phyloP scores from a whole-genome alignment of 768 basidiomycete genomes.

The Rhizopogon vinicolor region DNA sequence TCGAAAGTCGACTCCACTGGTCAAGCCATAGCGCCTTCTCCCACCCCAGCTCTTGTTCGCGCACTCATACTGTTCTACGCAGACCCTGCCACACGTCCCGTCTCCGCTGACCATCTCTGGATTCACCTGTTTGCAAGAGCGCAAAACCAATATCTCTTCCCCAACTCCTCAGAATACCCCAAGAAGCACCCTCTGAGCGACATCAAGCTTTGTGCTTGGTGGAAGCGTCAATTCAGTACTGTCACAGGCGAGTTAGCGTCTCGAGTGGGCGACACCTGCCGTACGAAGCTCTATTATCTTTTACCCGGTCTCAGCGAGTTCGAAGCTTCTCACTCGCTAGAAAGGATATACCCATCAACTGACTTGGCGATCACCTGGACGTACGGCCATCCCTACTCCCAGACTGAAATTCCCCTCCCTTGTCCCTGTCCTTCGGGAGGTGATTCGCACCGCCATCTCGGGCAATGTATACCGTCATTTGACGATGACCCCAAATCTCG shows the following conservation, averaged over 20 bases:
- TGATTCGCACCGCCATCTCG: conserved; percentile 36
- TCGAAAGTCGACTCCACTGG: conserved; percentile 96
- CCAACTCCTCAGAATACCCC: conserved; percentile 68
- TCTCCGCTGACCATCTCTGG: conserved; percentile 56
- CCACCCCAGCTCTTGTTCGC: conserved; percentile 65
- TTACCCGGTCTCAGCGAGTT: conserved; percentile 65
- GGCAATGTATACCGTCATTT: conserved; percentile 80
- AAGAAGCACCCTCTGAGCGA: conserved; percentile 78
- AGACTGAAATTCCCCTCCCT: conserved; percentile 36
- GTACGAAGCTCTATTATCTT: conserved; percentile 47
- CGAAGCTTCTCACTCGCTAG: conserved; percentile 62
- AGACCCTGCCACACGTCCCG: conserved; percentile 57
- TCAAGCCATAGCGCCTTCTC: conserved; percentile 56
- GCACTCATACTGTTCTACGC: conserved; percentile 63
- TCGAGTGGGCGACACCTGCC: conserved; percentile 3
- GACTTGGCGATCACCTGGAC: conserved; percentile 41
- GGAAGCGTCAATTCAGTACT: conserved; percentile 70
- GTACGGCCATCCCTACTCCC: conserved; percentile 77
- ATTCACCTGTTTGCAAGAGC: conserved; percentile 89
- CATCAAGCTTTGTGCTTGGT: conserved; percentile 84
- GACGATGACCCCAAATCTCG: conserved; percentile 97
- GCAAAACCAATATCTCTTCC: conserved; percentile 91
- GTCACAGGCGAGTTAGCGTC: conserved; percentile 40
- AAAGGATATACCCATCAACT: conserved; percentile 26
- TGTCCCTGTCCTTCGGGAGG: conserved; percentile 44